A percentile compares a stretch with the other conserved stretches of the same genome.
phyloP scores from a whole-genome alignment of 2,329 filamentous ascomycete species.

The Alternaria viburni region DNA sequence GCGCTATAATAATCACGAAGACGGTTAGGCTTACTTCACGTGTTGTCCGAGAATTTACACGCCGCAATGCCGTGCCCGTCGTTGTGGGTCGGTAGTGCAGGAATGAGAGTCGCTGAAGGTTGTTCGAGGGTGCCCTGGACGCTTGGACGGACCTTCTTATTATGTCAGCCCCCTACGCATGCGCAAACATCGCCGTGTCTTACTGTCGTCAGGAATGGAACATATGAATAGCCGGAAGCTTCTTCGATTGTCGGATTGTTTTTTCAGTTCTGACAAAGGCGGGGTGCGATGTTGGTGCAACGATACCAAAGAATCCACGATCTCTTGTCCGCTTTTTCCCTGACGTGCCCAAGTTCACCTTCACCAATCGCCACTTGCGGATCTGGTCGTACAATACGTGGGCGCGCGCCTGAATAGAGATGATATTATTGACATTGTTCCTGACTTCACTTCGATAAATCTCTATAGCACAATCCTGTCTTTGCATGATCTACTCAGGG shows the following conservation, averaged over 20 bases:
- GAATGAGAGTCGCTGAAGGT: constrained; percentile 30
- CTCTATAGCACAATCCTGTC: background rate
- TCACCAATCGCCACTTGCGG: background rate
- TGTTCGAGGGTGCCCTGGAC: constrained; percentile 25
- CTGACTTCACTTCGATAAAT: background rate
- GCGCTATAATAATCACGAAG: constrained; percentile 21
- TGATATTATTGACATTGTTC: background rate
- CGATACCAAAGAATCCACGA: background rate
- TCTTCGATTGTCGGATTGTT: background rate
- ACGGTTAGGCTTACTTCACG: constrained; percentile 40
- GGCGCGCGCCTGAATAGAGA: background rate
- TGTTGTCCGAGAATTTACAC: constrained; percentile 34
- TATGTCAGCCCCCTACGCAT: constrained; percentile 26
- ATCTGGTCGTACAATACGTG: background rate
- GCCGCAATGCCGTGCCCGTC: constrained; percentile 36
- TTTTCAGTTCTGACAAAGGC: background rate
- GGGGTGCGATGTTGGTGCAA: background rate
- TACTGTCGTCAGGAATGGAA: background rate
- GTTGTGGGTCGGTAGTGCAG: constrained; percentile 34
- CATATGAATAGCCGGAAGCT: background rate
- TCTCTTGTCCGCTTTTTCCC: constrained; percentile 8
- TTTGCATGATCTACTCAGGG: constrained; percentile 5
- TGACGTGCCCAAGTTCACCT: constrained; percentile 6
- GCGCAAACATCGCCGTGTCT: constrained; percentile 12
- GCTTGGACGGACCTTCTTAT: constrained; percentile 25